Evolutionary conservation across 805 yeast genomes (phyloP).

Genomic region (Ogataea nitratoaversa): DNA sequence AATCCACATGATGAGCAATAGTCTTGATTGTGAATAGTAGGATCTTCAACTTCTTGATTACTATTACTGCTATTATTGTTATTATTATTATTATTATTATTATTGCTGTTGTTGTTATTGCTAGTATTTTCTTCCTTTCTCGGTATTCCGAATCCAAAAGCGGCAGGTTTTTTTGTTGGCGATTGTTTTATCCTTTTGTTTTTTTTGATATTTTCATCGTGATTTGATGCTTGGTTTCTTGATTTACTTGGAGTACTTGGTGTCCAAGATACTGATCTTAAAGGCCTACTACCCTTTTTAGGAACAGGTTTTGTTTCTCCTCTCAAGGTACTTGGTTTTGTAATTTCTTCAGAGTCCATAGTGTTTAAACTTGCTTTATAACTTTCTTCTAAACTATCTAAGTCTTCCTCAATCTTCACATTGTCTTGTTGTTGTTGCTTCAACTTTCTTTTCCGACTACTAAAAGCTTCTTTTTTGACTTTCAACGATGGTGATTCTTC

Average conservation of each 20-base stretch:
- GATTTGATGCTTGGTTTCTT: slow-evolving; percentile 6
- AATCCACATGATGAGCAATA: slow-evolving; percentile 90
- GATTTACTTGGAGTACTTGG: slow-evolving; percentile 15
- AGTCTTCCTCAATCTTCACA: slow-evolving; percentile 7
- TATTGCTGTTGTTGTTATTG: slow-evolving; percentile 6
- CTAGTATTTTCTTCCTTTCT: slow-evolving; percentile 6
- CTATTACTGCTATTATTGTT: too few species aligned
- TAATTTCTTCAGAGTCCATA: slow-evolving; percentile 30
- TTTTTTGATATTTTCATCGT: slow-evolving; percentile 3
- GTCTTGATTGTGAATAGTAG: slow-evolving; percentile 61
- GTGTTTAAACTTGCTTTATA: slow-evolving; percentile 30
- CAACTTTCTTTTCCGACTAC: slow-evolving; percentile 40
- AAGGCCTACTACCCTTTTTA: slow-evolving; percentile 3
- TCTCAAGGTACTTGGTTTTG: slow-evolving; percentile 28
- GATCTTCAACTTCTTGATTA: slow-evolving; percentile 6
- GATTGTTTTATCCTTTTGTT: slow-evolving; percentile 22
- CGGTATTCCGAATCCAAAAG: slow-evolving; percentile 11
- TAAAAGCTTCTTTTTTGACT: slow-evolving; percentile 50
- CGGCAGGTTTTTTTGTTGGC: slow-evolving; percentile 14
- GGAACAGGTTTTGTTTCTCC: slow-evolving; percentile 13
- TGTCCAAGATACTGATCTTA: slow-evolving; percentile 5
- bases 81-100: too few species aligned
- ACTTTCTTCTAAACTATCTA: slow-evolving; percentile 11
- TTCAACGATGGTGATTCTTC: slow-evolving; percentile 64
- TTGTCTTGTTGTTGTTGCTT: slow-evolving; percentile 14